These are phyloP conservation scores for Nadsonia starkeyi-henricii DNA, from an alignment of 1,139 yeast species.

Conservation along the genomic window DNA sequence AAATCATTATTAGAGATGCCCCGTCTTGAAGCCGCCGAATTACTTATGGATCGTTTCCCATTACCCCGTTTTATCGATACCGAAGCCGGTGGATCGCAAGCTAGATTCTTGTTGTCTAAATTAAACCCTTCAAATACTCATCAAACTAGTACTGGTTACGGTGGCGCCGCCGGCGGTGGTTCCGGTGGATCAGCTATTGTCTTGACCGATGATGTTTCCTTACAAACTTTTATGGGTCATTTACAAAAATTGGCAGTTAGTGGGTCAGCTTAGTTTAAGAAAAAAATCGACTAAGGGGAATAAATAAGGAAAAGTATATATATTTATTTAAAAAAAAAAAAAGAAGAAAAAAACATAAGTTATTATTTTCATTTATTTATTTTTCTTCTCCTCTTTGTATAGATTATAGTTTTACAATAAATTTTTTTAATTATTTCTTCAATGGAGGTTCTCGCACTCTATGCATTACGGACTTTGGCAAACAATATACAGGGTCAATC, in stretches of 20 bases:
- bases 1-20: constrained; percentile 49
- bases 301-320: no score
- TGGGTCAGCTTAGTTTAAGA: constrained; percentile 10
- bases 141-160: constrained; percentile 27
- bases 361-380: no score
- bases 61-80: constrained; percentile 61
- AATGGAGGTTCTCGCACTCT: constrained; percentile 15
- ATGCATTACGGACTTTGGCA: constrained; percentile 39
- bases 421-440: no score
- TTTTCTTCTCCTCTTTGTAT: no score
- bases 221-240: constrained; percentile 53
- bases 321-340: no score
- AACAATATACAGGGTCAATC: constrained; percentile 78
- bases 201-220: constrained; percentile 56
- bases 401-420: no score
- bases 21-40: constrained; percentile 52
- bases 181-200: constrained; percentile 27
- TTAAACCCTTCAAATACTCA: constrained; percentile 60
- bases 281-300: no score
- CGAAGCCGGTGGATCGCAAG: constrained; percentile 68
- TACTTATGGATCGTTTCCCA: constrained; percentile 56
- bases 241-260: constrained; percentile 24
- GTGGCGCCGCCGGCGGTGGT: constrained; percentile 18
- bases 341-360: no score
- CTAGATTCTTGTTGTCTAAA: constrained; percentile 61